Evolutionary conservation across 2,329 filamentous ascomycete genomes (phyloP), one percentile per base, ranked within the genome.

Genomic region (Zymoseptoria brevis): DNA sequence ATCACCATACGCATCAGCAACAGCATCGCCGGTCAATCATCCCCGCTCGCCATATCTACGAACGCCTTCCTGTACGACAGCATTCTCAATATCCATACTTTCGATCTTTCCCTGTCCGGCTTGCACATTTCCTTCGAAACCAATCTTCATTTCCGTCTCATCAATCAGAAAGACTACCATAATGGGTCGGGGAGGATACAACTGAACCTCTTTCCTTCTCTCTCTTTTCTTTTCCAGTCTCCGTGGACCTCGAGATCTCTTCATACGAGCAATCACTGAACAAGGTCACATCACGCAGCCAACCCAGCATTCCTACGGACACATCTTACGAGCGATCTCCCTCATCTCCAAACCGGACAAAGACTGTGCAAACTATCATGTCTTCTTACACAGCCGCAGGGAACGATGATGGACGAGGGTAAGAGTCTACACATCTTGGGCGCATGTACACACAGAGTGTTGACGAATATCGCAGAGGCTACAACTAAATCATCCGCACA

Each of bases 111-210:
- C 21, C 11, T 35, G 19, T 51, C n/a, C 57, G 56, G 51, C 54
- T 57, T 54, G 50, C 52, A 49, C 55, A 56, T 57, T 57, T 24
- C 54, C 41, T 26, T 52, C 16, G 19, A 50, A 19, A 26, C 52
- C 26, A 26, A 35, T 54, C 52, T 53, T 51, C 35, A 56, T 62
- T 29, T 45, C 26, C 56, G 61, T 62, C 50, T 57, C 61, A 54
- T 61, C 57, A 59, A 55, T 55, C 53, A 60, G 60, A 63, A 22
- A 62, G 55, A 57, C 54, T 57, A 51, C 64, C 63, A 60, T 54
- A 64, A 74, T 72, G 72, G 72, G 71, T 63, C 74, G 74, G 56
- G 74, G 73, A 64, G 75, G 75, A 55, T 78, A 77, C 73, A 77
- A 77, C 72, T 75, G 65, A 66, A 54, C 55, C 50, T 51, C 45